These are phyloP conservation scores for Hyaloscypha hepaticicola DNA, from an alignment of 495 filamentous ascomycete species.

Conservation along the genomic window DNA sequence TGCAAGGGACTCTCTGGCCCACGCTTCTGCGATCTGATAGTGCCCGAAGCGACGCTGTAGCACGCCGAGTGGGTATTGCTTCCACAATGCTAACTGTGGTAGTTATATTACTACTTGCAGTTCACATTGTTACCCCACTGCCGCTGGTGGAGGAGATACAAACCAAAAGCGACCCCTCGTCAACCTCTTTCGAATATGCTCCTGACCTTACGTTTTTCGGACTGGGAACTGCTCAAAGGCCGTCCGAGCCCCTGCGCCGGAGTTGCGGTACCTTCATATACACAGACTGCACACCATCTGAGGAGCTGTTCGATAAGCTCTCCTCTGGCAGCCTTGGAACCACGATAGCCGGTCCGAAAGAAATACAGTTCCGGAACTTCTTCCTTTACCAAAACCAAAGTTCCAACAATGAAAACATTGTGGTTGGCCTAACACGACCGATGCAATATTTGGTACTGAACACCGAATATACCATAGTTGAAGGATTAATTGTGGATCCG, in stretches of 20 bases:
- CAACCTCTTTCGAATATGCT: not conserved
- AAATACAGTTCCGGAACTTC: not conserved
- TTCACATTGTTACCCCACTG: not conserved
- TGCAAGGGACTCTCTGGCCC: not conserved
- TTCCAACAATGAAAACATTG: not conserved
- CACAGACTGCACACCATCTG: constrained; percentile 7
- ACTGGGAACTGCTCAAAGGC: not conserved
- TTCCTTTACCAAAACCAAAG: constrained; percentile 6
- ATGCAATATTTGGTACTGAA: not conserved
- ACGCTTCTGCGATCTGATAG: not conserved
- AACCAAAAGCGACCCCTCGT: not conserved
- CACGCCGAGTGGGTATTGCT: not conserved
- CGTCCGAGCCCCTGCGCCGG: not conserved
- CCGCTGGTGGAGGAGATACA: not conserved
- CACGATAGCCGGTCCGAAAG: not conserved
- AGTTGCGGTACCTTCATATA: not conserved
- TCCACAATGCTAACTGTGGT: not conserved
- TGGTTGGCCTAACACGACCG: not conserved
- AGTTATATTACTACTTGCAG: not conserved
- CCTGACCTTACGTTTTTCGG: not conserved
- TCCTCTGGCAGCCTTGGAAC: constrained; percentile 1
- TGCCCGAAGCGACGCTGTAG: not conserved
- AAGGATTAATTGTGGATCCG: not conserved
- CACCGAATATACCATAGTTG: not conserved
- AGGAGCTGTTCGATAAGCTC: not conserved